A percentile compares a stretch with the other conserved stretches of the same genome.
These are phyloP conservation scores for Apiotrichum sp. DNA, from an alignment of 1,284 basidiomycete species.

Conservation along the genomic window DNA sequence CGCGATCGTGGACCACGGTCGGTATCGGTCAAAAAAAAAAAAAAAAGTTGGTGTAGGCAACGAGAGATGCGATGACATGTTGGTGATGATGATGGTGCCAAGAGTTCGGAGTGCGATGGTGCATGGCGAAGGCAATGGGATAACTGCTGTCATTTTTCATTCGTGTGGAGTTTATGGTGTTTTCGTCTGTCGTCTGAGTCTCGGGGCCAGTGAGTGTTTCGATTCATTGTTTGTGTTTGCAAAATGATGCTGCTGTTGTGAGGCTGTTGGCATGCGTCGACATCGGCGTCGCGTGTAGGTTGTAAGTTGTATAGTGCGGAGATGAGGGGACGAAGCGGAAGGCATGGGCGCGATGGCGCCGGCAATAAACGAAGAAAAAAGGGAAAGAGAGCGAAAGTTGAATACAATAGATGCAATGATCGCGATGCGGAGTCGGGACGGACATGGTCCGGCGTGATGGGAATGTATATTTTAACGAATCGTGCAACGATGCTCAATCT, in stretches of 20 bases:
- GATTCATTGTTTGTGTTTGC: background rate
- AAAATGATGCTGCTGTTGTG: background rate
- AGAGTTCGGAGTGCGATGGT: background rate
- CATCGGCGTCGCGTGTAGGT: background rate
- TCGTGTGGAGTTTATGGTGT: background rate
- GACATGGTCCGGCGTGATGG: background rate
- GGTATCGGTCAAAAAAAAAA: background rate
- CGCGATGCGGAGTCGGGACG: slow-evolving; percentile 1
- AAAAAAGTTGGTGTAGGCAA: no score
- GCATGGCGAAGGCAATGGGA: background rate
- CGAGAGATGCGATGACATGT: no score
- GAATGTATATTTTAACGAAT: background rate
- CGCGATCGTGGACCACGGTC: background rate
- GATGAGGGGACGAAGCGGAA: background rate
- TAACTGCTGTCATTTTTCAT: background rate
- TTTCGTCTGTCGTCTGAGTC: background rate
- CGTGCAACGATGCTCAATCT: background rate
- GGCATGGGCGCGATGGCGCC: background rate
- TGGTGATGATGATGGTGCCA: no score
- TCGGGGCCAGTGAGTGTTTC: background rate
- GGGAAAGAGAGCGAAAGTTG: background rate
- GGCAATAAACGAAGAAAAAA: background rate
- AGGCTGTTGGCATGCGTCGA: background rate
- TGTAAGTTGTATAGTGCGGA: background rate
- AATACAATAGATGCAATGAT: slow-evolving; percentile 1